Evolutionary conservation across 768 basidiomycete species (phyloP).

Genomic region (Antrodiella citrinella): DNA sequence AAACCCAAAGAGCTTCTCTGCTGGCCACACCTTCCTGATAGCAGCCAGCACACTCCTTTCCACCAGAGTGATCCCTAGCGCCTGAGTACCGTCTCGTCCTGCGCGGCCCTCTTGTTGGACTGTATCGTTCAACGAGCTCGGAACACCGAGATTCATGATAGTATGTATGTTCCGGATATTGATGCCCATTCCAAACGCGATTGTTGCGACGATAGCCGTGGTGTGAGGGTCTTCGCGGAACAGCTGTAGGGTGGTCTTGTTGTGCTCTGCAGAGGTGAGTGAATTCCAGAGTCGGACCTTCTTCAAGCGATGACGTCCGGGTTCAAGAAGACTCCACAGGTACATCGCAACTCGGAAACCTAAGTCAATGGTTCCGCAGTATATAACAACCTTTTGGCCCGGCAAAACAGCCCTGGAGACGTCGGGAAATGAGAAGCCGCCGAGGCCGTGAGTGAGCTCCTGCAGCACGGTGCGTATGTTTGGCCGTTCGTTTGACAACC

Average conservation of each 20-base stretch:
- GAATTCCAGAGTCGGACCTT: not conserved
- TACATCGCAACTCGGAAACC: not conserved
- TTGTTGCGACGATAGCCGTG: conserved; percentile 3
- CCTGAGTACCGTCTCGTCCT: not conserved
- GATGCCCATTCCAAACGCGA: conserved; percentile 5
- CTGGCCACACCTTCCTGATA: not conserved
- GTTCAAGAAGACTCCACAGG: not conserved
- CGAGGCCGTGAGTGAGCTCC: not conserved
- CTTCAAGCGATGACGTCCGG: not conserved
- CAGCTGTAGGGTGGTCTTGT: not conserved
- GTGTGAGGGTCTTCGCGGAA: conserved; percentile 1
- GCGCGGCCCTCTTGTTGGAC: conserved; percentile 3
- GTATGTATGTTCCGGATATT: conserved; percentile 1
- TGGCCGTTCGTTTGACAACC: not conserved
- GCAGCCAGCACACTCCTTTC: not conserved
- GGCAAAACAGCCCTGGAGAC: not conserved
- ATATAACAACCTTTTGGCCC: not conserved
- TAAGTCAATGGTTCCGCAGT: conserved; percentile 3
- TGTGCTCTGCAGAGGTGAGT: not conserved
- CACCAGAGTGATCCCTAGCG: not conserved
- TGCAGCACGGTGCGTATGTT: conserved; percentile 1
- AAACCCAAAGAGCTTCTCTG: not conserved
- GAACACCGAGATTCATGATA: conserved; percentile 3
- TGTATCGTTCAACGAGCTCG: not conserved
- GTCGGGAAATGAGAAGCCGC: not conserved